Percentiles rank a stretch among this genome's conserved stretches.
phyloP scores from a whole-genome alignment of 768 basidiomycete species.

The Myochromella boudieri region DNA sequence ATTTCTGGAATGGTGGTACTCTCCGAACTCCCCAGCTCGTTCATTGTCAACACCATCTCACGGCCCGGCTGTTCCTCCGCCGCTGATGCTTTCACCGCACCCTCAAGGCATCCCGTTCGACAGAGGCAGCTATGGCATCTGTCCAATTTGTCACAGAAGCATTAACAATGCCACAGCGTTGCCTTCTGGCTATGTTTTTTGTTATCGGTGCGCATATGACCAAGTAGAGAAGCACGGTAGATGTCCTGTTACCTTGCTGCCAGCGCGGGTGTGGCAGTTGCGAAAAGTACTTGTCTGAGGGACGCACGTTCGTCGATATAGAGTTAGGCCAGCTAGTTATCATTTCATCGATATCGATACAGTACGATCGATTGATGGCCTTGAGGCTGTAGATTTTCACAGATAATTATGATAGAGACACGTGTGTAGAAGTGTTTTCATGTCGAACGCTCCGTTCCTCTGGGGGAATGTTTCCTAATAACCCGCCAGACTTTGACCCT shows the following conservation, averaged over 20 bases:
- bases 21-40: slow-evolving; percentile 83
- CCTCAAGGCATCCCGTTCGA: slow-evolving; percentile 70
- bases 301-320: slow-evolving; percentile 49
- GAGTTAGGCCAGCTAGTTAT: slow-evolving; percentile 12
- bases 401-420: slow-evolving; percentile 11
- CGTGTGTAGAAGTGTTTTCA: slow-evolving; percentile 21
- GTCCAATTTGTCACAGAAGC: slow-evolving; percentile 72
- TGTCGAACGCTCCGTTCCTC: not conserved
- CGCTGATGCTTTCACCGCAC: slow-evolving; percentile 72
- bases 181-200: slow-evolving; percentile 93
- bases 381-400: too few species aligned
- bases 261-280: slow-evolving; percentile 76
- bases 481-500: slow-evolving; percentile 2
- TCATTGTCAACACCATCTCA: slow-evolving; percentile 62
- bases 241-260: slow-evolving; percentile 87
- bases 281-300: slow-evolving; percentile 79
- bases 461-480: slow-evolving; percentile 6
- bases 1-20: slow-evolving; percentile 99
- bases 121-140: slow-evolving; percentile 69
- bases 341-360: slow-evolving; percentile 19
- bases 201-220: slow-evolving; percentile 88
- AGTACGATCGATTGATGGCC: too few species aligned
- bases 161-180: slow-evolving; percentile 88
- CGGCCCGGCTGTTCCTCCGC: slow-evolving; percentile 76
- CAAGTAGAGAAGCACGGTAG: slow-evolving; percentile 73